Conservation (phyloP, 345 rosid species). For the Hevea brasiliensis region DNA sequence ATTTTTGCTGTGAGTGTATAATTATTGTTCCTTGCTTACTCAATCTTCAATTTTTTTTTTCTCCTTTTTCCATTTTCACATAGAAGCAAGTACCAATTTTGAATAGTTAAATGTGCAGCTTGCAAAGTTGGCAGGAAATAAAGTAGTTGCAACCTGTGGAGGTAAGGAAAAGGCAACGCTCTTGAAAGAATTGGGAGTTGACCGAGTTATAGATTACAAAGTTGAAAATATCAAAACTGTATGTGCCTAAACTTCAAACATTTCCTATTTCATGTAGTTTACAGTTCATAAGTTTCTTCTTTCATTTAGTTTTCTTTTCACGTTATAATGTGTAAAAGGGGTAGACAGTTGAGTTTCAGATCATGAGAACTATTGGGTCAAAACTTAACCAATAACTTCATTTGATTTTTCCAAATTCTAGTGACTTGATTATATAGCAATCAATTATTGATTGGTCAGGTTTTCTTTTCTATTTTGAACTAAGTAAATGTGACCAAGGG, state of each 20-base stretch:
- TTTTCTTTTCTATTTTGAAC: no score
- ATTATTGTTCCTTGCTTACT: background rate
- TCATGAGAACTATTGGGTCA: no score
- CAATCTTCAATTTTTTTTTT: background rate
- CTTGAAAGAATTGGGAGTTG: constrained; percentile 77
- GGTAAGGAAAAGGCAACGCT: constrained; percentile 84
- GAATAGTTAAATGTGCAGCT: constrained; percentile 51
- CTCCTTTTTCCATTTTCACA: background rate
- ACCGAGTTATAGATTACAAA: constrained; percentile 87
- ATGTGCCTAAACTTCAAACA: constrained; percentile 20
- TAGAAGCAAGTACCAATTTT: constrained; percentile 7
- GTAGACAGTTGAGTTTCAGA: background rate
- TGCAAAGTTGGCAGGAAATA: constrained; percentile 85
- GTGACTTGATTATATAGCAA: no score
- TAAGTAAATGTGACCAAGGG: no score
- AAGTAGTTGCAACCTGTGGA: constrained; percentile 90
- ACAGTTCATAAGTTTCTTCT: background rate
- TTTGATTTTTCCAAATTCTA: no score
- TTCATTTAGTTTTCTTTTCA: constrained; percentile 13
- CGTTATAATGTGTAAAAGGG: background rate
- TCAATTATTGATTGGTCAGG: no score
- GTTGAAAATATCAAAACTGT: constrained; percentile 82
- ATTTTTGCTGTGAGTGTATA: background rate
- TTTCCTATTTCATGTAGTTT: no score
- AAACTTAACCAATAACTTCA: no score